Base-by-base conservation (phyloP, 176 grass and related monocot genomes). In the Lolium multiflorum region DNA sequence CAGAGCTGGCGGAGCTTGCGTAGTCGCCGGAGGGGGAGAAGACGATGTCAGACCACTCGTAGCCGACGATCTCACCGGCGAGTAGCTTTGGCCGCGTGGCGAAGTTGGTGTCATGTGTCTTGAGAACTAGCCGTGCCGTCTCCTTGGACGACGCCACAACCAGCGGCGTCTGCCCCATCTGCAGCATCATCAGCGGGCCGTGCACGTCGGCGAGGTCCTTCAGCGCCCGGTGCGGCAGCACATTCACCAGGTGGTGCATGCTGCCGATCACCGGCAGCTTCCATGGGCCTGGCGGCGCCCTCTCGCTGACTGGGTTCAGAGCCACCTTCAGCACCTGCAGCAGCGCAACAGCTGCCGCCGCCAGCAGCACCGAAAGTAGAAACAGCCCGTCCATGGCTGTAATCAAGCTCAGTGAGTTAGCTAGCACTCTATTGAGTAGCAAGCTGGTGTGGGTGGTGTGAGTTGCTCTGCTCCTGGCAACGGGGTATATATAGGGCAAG, bases 21-120 rank as follows among this genome's bases (percentile, higher is more conserved):
- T 90, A 90, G 5, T 90, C 88, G n/a, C 83, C 77, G 71, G 88
- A 90, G 61, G 88, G 88, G 51, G 88, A 71, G 88, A 90, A 90
- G 88, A 90, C 83, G 62, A 90, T 90, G 78, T 90, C 88, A 2
- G 62, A 26, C 88, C 88, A 90, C 0, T 86, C 71, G 62, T 90
- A 90, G 15, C 83, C 88, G 21, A 86, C 79, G 72, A 90, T 90
- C 78, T 90, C 79, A 3, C 88, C 88, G 79, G 88, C 88, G 7
- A 90, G 83, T 28, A 90, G 88, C 79, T 78, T 90, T 52, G 88
- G 83, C 0, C 88, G 20, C 4, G 88, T 90, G 26, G 88, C 88
- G 52, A 90, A 90, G 83, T 90, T 90, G 79, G 83, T 70, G 88
- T 90, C 88, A 62, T 90, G 88, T 28, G 83, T 86, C 83, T 86